Conservation (phyloP, 768 basidiomycete species). For the Holtermanniella nyarrowii region DNA sequence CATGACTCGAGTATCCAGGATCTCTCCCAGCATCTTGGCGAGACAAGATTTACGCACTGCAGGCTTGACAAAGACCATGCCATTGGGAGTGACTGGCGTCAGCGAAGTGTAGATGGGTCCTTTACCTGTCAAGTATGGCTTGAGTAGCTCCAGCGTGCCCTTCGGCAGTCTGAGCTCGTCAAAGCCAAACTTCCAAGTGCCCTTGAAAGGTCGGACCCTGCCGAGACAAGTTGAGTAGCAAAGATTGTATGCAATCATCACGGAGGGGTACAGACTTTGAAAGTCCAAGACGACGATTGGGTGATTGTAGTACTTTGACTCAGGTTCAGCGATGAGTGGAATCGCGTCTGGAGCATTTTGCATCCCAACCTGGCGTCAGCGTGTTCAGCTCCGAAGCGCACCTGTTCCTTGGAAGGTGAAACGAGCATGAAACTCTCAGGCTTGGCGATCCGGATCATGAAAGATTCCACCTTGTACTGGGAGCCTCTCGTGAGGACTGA, state of each 20-base stretch:
- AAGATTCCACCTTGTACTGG: conserved; percentile 97
- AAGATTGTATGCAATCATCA: conserved; percentile 98
- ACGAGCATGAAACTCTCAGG: conserved; percentile 84
- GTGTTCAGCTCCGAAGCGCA: conserved; percentile 39
- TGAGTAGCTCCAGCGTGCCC: conserved; percentile 58
- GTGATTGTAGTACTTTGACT: conserved; percentile 82
- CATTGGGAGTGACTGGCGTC: conserved; percentile 76
- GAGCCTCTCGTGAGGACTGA: conserved; percentile 90
- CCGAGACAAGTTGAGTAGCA: conserved; percentile 81
- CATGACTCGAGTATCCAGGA: conserved; percentile 93
- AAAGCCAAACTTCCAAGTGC: conserved; percentile 78
- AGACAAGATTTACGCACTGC: conserved; percentile 73
- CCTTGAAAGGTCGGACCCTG: conserved; percentile 74
- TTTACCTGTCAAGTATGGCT: conserved; percentile 68
- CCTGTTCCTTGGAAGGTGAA: conserved; percentile 79
- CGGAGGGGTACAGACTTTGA: conserved; percentile 87
- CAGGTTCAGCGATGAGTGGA: conserved; percentile 89
- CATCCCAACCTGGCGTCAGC: conserved; percentile 61
- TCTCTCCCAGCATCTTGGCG: conserved; percentile 80
- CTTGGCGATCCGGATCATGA: conserved; percentile 95
- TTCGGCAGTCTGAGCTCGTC: conserved; percentile 56
- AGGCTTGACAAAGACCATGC: conserved; percentile 84
- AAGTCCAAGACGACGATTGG: conserved; percentile 93
- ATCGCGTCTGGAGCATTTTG: conserved; percentile 90
- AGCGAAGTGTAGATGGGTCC: conserved; percentile 1